Conservation (phyloP, 1,139 yeast genomes). For the Pichia sp. region DNA sequence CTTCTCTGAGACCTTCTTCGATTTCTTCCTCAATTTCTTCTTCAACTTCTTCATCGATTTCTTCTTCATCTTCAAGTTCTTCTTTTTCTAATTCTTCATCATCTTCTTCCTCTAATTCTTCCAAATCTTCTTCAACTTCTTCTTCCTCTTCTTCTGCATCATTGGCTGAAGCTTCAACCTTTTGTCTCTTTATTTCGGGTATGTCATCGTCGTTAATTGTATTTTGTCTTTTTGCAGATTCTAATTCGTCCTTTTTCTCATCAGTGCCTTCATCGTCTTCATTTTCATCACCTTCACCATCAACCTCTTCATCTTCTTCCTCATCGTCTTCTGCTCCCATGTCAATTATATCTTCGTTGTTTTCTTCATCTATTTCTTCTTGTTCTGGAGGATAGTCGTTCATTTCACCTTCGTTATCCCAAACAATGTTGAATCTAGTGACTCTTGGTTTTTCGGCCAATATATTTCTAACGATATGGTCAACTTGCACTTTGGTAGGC, state of each 20-base stretch:
- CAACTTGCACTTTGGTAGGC: constrained; percentile 91
- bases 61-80: constrained; percentile 18
- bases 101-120: constrained; percentile 30
- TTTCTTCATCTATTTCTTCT: constrained; percentile 38
- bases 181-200: constrained; percentile 22
- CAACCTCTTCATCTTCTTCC: constrained; percentile 35
- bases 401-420: constrained; percentile 71
- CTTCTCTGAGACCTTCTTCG: constrained; percentile 12
- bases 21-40: constrained; percentile 13
- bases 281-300: constrained; percentile 37
- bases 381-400: constrained; percentile 78
- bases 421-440: constrained; percentile 91
- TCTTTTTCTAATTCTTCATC: constrained; percentile 17
- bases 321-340: constrained; percentile 34
- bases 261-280: too few species aligned
- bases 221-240: constrained; percentile 24
- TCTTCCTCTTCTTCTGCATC: constrained; percentile 33
- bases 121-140: constrained; percentile 38
- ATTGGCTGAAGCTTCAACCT: constrained; percentile 8
- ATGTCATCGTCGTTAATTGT: constrained; percentile 25
- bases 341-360: constrained; percentile 27
- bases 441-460: constrained; percentile 98
- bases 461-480: constrained; percentile 90
- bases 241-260: constrained; percentile 6
- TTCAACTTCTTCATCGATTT: constrained; percentile 11